Base-by-base conservation (phyloP, 805 yeast species). In the Metschnikowia amazonensis region DNA sequence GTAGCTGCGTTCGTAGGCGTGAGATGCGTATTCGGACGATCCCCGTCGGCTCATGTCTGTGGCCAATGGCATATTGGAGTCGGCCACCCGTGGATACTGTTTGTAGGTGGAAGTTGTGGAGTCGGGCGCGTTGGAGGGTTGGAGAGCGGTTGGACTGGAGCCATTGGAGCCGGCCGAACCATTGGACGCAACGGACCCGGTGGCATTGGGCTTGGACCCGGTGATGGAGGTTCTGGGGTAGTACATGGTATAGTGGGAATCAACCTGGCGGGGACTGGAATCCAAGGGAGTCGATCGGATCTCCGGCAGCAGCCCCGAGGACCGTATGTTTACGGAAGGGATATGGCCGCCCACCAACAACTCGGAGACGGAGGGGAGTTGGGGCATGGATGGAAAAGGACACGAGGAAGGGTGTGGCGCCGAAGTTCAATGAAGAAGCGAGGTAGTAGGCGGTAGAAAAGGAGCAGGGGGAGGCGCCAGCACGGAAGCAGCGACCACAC, bases 341-440 rank as follows among this genome's bases (percentile, higher is more conserved):
- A 46, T 42, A 8, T 42, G 53, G n/a, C 53, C 53, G n/a, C 58
- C 58, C 14, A 52, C 48, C 49, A 55, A 44, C 25, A 55, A 45
- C 42, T 55, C 58, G 4, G 57, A 51, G 2, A 55, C 56, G 1
- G 58, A 51, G n/a, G 58, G 58, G 23, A 55, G 56, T 25, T 52
- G 49, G 3, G 53, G 52, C 58, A 54, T 54, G 36, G 17, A 18
- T 25, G 24, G 3, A 13, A 27, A 4, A 11, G 17, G 29, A 9
- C 13, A 20, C n/a, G 16, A 20, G n/a, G 9, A 31, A 16, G 17
- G 18, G 32, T 3, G 16, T 27, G 13, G 33, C n/a, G 10, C 30
- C 30, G 30, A 24, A 21, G 7, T 13, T 27, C 20, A 38, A n/a
- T 14, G 34, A 20, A 20, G 29, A n/a, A 13, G 41, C 30, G 11